Base-by-base conservation (phyloP, 768 basidiomycete genomes). In the Tricholoma terreum region DNA sequence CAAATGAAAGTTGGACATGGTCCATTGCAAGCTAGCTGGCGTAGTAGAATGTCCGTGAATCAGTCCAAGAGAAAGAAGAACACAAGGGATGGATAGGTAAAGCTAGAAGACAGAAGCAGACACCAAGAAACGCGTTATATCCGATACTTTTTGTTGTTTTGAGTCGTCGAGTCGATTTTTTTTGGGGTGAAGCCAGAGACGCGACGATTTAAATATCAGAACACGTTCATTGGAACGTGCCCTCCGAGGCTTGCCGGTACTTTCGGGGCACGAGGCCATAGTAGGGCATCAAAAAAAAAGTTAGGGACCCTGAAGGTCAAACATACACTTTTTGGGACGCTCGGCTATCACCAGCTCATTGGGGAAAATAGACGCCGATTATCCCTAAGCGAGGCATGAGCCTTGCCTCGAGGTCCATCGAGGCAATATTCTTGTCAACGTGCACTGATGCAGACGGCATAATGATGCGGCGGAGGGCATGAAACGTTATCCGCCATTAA, bases 1-100 rank as follows among this genome's bases (percentile, higher is more conserved):
- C 72, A 60, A 72, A 66, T 50, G 69, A 70, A 53, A 63, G 68
- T 63, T 68, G 66, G 48, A 54, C 52, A 59, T 61, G 58, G 57
- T 63, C 65, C 69, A 70, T 68, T 14, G 57, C 43, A 49, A 52
- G 54, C 51, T 24, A 31, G 30, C 2, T 6, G 10, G 50, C 10
- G 24, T 40, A 48, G 31, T 45, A 45, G 54, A 59, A 27, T 17
- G 36, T 17, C 24, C 15, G 50, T 52, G 30, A 43, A 33, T 21
- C 24, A 17, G 30, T 33, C 3, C 42, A 53, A 55, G 48, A 59
- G 27, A 36, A 36, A 27, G 46, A 42, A 53, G 9, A 2, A 24
- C 34, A 54, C 52, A 60, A 56, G 34, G 49, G 38, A 48, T 54
- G 56, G 52, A 54, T 31, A 58, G 52, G n/a, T n/a, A n/a, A n/a